A percentile compares a stretch with the other conserved stretches of the same genome.
phyloP scores from a whole-genome alignment of 2,329 filamentous ascomycete genomes.

The Claviceps monticola region DNA sequence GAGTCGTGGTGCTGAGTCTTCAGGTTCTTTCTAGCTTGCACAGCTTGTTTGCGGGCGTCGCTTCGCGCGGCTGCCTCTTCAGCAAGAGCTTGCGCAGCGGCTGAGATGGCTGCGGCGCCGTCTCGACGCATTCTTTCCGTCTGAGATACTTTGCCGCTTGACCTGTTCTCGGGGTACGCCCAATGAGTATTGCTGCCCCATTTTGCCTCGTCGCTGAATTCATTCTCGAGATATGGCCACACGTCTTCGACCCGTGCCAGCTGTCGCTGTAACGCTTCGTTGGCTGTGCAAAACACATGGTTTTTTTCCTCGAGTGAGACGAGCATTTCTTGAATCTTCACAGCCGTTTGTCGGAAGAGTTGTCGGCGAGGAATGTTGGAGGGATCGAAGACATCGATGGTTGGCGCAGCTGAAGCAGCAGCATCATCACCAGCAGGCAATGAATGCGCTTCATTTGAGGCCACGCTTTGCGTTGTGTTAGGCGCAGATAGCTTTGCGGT shows the following conservation, averaged over 20 bases:
- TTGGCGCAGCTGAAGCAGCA: conserved; percentile 9
- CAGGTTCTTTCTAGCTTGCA: conserved; percentile 61
- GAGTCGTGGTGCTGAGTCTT: conserved; percentile 59
- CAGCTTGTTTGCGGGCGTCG: conserved; percentile 70
- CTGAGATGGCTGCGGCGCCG: conserved; percentile 62
- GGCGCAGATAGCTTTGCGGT: conserved; percentile 34
- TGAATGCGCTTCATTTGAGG: conserved; percentile 21
- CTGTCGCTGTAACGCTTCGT: conserved; percentile 76
- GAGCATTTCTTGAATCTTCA: conserved; percentile 71
- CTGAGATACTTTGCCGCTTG: conserved; percentile 43
- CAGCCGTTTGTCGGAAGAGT: conserved; percentile 64
- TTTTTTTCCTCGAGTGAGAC: conserved; percentile 94
- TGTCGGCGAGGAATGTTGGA: conserved; percentile 53
- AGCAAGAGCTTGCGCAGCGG: conserved; percentile 62
- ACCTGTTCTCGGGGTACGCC: conserved; percentile 83
- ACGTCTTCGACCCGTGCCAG: conserved; percentile 73
- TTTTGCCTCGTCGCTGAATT: conserved; percentile 90
- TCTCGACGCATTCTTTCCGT: conserved; percentile 67
- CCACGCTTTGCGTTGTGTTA: not conserved
- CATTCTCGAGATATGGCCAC: conserved; percentile 71
- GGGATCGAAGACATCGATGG: conserved; percentile 32
- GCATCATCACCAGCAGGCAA: conserved; percentile 14
- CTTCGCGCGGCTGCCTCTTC: conserved; percentile 74
- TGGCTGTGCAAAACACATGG: conserved; percentile 85
- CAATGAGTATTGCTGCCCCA: conserved; percentile 86